Evolutionary conservation across 163 green algal species (phyloP), one percentile per base, ranked within the genome.

Genomic region (Coccomyxa subellipsoidea): DNA sequence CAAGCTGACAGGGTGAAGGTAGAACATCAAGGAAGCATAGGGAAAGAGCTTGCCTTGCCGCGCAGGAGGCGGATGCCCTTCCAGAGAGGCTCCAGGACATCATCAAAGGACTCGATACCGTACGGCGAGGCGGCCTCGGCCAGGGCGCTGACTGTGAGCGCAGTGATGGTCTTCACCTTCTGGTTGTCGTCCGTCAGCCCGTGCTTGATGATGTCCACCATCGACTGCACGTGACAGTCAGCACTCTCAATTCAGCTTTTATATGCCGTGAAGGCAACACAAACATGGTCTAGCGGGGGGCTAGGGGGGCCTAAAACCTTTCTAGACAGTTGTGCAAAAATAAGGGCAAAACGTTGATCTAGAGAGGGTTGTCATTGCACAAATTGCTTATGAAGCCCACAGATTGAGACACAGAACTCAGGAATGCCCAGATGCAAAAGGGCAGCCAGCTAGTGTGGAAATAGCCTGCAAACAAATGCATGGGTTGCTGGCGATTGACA

Each of bases 161-260:
- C 93, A 10, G 94, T 97, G 87, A 99, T 99, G 71, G 97, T 99
- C 82, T 97, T 97, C 36, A 98, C 96, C 92, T 99, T 99, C 82
- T 99, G 95, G 87, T 99, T 99, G 86, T 99, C 97, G 78, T 99
- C 97, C 53, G 38, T 76, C 78, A 93, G 84, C 6, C 87, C 86
- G 85, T 98, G 94, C 91, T 98, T 96, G 80, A 99, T 94, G 85
- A 99, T 98, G 89, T 98, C 95, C n/a, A 99, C 97, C 80, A 99
- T 90, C 7, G 91, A 90, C 80, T 87, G 83, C 80, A 77, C 54
- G 53, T 27, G 69, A n/a, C n/a, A n/a, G n/a, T n/a, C n/a, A n/a
- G n/a, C n/a, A n/a, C n/a, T n/a, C n/a, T n/a, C n/a, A n/a, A n/a
- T n/a, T n/a, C n/a, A n/a, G n/a, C n/a, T n/a, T n/a, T n/a, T n/a